Base-by-base conservation (phyloP, 495 filamentous ascomycete genomes). In the Tuber borchii region DNA sequence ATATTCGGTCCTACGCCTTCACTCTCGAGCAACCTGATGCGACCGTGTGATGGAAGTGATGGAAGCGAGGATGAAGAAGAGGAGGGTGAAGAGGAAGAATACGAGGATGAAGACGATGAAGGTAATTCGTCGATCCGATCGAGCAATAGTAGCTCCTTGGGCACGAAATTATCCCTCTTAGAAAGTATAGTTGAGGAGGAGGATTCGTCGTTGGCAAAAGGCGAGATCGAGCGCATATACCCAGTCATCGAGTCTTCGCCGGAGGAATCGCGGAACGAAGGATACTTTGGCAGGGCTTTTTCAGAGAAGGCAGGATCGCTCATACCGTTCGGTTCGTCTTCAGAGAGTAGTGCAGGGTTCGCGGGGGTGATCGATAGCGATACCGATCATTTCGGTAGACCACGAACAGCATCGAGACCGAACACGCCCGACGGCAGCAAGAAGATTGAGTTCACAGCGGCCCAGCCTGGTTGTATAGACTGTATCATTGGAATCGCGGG, bases 381-480 rank as follows among this genome's bases (percentile, higher is more conserved):
- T 46, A 72, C 76, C 16, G 78, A 79, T 42, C 76, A 79, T 51
- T 79, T 79, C n/a, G 77, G 78, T 39, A 79, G 76, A 56, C 77
- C 77, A 39, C 71, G 70, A 70, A 75, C 77, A 44, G 61, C 78
- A 12, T 73, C 78, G 56, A 75, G 78, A 65, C 70, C 77, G 14
- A 79, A 69, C 51, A 79, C 78, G 34, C 76, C 78, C 61, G 78
- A 79, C 69, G 77, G n/a, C 73, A 79, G 40, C 78, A 75, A 65
- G 70, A 75, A 69, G 68, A 70, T 79, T 48, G 78, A 79, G 61
- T 73, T 77, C 26, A 17, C 68, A n/a, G 48, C 78, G 3, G 70
- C 77, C 42, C 75, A 77, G n/a, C 61, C 78, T 20, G 78, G 65
- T 16, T 79, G 78, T 46, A 79, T 79, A 61, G 78, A 79, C 71